Evolutionary conservation across 2,329 filamentous ascomycete species (phyloP), one percentile per base, ranked within the genome.

Genomic region (Aspergillus fructus): DNA sequence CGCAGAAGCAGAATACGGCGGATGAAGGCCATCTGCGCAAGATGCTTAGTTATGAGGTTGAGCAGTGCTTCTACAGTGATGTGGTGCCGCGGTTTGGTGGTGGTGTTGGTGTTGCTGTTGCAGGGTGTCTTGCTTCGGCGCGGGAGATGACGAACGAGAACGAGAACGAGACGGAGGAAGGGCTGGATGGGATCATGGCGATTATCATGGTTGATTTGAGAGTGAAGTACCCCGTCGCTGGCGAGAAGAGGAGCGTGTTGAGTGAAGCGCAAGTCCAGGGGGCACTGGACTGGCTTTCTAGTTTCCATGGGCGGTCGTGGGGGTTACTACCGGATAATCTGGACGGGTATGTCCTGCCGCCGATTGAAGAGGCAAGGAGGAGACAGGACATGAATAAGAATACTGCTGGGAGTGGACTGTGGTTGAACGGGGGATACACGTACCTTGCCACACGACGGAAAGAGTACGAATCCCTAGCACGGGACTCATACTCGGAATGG

Each of bases 401-500:
- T n/a, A 4, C 4, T 17, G 59, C 46, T 49, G 62, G 62, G 5
- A 66, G 37, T 11, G 74, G 71, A 5, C 59, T 84, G 2, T 89
- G 87, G 87, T 70, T 86, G 6, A 87, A 89, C 43, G 87, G 87
- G 1, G 86, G 87, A 0, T 89, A 89, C 64, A 88, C 86, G 0
- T 89, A 89, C 62, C 82, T 89, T 0, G 83, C 84, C 0, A 89
- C 87, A 0, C 79, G 87, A 5, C 76, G 76, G 7, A 79, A 69
- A 17, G 87, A 89, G 66, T 87, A 84, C 58, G 67, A 66, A 0
- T 72, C 69, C 0, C 78, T 89, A 0, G 71, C 65, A 0, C 61
- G 69, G 0, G 82, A 85, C 48, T 58, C 65, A 0, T 70, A 75
- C 15, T 83, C 81, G 0, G 84, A 86, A 65, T 89, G 86, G 85